Evolutionary conservation across 306 rosid genomes (phyloP).

Genomic region (Prunus davidiana): DNA sequence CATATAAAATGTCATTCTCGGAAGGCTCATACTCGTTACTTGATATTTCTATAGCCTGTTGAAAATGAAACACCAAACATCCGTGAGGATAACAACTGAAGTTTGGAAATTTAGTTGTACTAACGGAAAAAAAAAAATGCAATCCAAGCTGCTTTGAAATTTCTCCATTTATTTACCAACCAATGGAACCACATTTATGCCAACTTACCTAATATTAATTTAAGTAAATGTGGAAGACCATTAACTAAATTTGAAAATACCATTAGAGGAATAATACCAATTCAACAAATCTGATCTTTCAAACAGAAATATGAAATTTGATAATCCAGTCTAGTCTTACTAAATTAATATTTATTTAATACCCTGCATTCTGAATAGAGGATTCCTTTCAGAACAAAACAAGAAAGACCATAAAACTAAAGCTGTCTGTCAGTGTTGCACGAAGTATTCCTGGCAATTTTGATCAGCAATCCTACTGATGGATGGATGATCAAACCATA

Average conservation of each 20-base stretch:
- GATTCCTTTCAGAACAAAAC: neutral
- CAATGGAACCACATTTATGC: neutral
- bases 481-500: too few species aligned
- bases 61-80: constrained; percentile 20
- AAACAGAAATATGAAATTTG: neutral
- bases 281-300: neutral
- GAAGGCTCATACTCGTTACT: constrained; percentile 94
- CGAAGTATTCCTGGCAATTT: too few species aligned
- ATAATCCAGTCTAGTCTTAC: neutral
- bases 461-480: too few species aligned
- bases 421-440: too few species aligned
- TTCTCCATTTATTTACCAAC: constrained; percentile 3
- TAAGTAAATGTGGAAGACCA: neutral
- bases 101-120: neutral
- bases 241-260: neutral
- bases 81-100: constrained; percentile 1
- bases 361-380: neutral
- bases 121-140: neutral
- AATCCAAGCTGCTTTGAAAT: constrained; percentile 6
- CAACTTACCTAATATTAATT: neutral
- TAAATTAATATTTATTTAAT: neutral
- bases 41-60: constrained; percentile 83
- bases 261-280: neutral
- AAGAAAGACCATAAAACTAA: too few species aligned
- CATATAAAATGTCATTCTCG: constrained; percentile 69